phyloP scores from a whole-genome alignment of 2,329 filamentous ascomycete genomes.

The Epichloe sibirici region DNA sequence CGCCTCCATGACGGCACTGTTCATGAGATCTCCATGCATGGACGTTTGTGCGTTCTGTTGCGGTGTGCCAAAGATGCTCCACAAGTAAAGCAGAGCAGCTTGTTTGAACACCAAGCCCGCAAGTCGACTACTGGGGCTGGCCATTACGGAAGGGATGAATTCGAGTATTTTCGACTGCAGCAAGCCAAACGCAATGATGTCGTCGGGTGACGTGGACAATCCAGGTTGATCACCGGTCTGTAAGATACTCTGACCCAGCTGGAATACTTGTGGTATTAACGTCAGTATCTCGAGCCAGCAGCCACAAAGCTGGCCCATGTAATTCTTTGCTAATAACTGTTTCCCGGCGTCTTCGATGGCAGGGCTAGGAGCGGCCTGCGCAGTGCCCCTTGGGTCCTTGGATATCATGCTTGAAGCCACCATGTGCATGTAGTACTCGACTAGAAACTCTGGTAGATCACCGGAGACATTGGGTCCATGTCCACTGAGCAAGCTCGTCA shows the following conservation, averaged over 20 bases:
- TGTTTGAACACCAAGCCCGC: slow-evolving; percentile 33
- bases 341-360: slow-evolving; percentile 19
- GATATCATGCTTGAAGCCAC: slow-evolving; percentile 35
- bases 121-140: slow-evolving; percentile 24
- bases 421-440: slow-evolving; percentile 37
- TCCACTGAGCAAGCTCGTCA: slow-evolving; percentile 24
- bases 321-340: slow-evolving; percentile 17
- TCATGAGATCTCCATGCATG: slow-evolving; percentile 15
- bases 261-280: slow-evolving; percentile 27
- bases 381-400: slow-evolving; percentile 19
- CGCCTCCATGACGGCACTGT: slow-evolving; percentile 18
- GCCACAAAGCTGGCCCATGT: slow-evolving; percentile 25
- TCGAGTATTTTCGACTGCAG: slow-evolving; percentile 29
- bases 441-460: slow-evolving; percentile 30
- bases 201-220: slow-evolving; percentile 20
- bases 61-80: slow-evolving; percentile 21
- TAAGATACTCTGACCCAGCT: slow-evolving; percentile 29
- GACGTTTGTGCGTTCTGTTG: slow-evolving; percentile 10
- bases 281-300: slow-evolving; percentile 28
- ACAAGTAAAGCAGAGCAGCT: slow-evolving; percentile 30
- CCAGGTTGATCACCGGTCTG: slow-evolving; percentile 5
- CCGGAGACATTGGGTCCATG: slow-evolving; percentile 20
- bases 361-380: slow-evolving; percentile 19
- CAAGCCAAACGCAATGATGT: slow-evolving; percentile 30
- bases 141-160: slow-evolving; percentile 24